Evolutionary conservation across 768 basidiomycete genomes (phyloP), one percentile per base, ranked within the genome.

Genomic region (Pleurotus tuber-regium): DNA sequence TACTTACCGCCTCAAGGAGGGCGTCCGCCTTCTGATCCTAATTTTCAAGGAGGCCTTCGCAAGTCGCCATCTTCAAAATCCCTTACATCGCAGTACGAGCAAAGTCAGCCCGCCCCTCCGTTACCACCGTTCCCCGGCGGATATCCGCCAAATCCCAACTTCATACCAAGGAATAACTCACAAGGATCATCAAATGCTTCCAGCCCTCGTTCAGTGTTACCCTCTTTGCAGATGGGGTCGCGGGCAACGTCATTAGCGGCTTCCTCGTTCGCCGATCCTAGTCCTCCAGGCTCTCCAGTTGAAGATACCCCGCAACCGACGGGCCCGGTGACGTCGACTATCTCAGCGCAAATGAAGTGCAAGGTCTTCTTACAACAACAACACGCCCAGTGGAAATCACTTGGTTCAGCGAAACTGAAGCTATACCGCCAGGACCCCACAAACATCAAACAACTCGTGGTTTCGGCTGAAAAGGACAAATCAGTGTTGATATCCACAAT

Each of bases 301-400:
- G 75, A 80, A 54, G 80, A 86, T 58, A 70, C 68, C 10, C 70
- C 71, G 1, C 70, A 70, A 24, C 63, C 76, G 6, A 65, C 77
- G 7, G 92, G 87, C 3, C 91, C 93, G 1, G 79, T 87, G 28
- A 84, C 82, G 26, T 87, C 91, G 4, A 73, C 82, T 9, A 75
- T 98, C 55, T 82, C 89, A 7, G 92, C 90, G 10, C 85, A 92
- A 63, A 96, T 94, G 91, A 94, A 95, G 66, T 98, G 96, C 80
- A 99, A 98, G 68, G 87, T 98, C 19, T 99, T 98, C 72, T 73
- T 97, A 41, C 87, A 98, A 63, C 93, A 96, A 61, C 84, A 91
- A 29, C 95, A 98, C 63, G 87, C 89, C n/a, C 92, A 96, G 65
- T 99, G 97, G 97, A 99, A 97, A 71, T 85, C 90, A 1, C 75